Base-by-base conservation (phyloP, 495 filamentous ascomycete genomes). In the Penicillium diatomitis region DNA sequence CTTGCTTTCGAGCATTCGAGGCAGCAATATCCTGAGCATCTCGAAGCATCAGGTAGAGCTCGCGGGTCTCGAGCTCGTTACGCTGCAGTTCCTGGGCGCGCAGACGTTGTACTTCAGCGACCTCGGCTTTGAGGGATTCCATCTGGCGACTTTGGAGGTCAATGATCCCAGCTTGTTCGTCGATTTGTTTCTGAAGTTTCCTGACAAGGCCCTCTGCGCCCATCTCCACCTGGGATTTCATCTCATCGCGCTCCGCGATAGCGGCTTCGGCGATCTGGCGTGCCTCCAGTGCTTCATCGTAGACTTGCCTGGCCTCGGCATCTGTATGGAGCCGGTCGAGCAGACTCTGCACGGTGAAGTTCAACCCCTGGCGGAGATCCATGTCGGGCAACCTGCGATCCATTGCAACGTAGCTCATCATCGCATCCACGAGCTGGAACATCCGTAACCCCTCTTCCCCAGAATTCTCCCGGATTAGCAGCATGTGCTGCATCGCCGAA, bases 331-430 rank as follows among this genome's bases (percentile, higher is more conserved):
- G 77, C 63, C 88, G 90, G 66, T 97, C 94, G 48, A 98, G 72
- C 51, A 98, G 73, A 65, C 79, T 92, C 69, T 98, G 92, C 37
- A 98, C 92, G 3, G 94, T 96, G 62, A 97, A 96, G 62, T 91
- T 96, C 56, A 98, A 78, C 51, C 90, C 95, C 59, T 96, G 90
- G 67, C 95, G 95, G 47, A 98, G 80, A 61, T 98, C 92, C 77
- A 98, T 88, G 69, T 98, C 90, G 38, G 92, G 94, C 51, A 97
- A 67, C 45, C 92, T 79, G 53, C 92, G 83, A 65, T 98, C 92
- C 94, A 98, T 98, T 48, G 90, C 92, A 49, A 98, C 92, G 65
- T 98, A 97, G 69, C 88, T 95, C 51, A 98, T 82, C 87, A 98
- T 98, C 6, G 87, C 83, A 63, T 98, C 92, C 6, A 97, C 91